Base-by-base conservation (phyloP, 164 flowering plant species). In the Nelumbo lutea region DNA sequence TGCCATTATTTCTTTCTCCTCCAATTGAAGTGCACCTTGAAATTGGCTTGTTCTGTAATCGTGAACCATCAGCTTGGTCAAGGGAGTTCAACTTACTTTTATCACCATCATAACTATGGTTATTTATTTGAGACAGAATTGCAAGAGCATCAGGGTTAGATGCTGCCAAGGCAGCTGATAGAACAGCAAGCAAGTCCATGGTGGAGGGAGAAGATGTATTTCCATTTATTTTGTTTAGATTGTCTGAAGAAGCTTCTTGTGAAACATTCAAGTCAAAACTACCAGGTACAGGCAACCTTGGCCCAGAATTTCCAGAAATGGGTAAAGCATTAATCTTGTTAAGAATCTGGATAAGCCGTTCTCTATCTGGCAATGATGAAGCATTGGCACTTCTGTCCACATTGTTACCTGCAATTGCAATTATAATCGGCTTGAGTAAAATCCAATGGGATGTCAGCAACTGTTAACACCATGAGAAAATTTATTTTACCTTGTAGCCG, bases 341-440 rank as follows among this genome's bases (percentile, higher is more conserved):
- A 73, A 93, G 91, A 76, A 93, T 84, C 76, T 88, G 89, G 64
- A 90, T 51, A 47, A 93, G 86, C 70, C 82, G 85, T 9, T 89
- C 88, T 67, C 69, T 87, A 10, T 83, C 87, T 61, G 87, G 85
- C 8, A 79, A 43, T 0, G 83, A 61, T 40, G 82, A 57, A 69
- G 58, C 47, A 71, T 69, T 77, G 38, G 67, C 40, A 56, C 65
- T 74, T 68, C 27, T 27, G 27, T 27, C 27, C 27, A 27, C 27
- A 27, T 27, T 27, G 27, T 27, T 27, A 27, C 27, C 91, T 87
- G 77, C 11, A 69, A 41, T 45, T 57, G 4, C 52, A 61, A 40
- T 42, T 15, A 14, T 27, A 53, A 9, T 14, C 5, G 60, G 38
- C 42, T 39, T 27, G 64, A 48, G 53, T 53, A 64, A 63, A 14